phyloP scores from a whole-genome alignment of 2,329 filamentous ascomycete genomes.

The Raffaelea ambrosiae region DNA sequence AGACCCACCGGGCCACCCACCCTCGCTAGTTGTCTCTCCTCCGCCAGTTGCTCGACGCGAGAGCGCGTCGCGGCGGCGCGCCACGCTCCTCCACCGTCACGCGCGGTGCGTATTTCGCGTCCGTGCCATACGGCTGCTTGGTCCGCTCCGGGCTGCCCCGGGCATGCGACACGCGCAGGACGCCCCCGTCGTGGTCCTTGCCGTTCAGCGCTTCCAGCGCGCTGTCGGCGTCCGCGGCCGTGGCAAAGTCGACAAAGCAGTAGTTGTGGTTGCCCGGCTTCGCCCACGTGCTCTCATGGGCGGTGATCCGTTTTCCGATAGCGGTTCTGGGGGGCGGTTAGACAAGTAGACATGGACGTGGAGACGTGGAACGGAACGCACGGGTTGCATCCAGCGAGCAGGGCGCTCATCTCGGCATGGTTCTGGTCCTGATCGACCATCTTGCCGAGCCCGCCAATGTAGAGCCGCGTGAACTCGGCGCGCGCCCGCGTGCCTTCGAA shows the following conservation, averaged over 20 bases:
- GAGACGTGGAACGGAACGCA: conserved; percentile 20
- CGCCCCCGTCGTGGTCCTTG: conserved; percentile 2
- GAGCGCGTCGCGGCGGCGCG: not conserved
- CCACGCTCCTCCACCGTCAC: not conserved
- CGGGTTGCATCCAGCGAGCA: conserved; percentile 39
- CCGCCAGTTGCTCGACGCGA: conserved; percentile 6
- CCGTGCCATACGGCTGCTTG: too few relatives aligned
- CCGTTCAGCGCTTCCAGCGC: conserved; percentile 38
- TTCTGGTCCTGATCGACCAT: conserved; percentile 40
- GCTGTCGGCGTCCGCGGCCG: conserved; percentile 37
- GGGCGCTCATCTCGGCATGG: conserved; percentile 32
- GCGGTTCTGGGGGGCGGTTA: too few relatives aligned
- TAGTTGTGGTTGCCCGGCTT: conserved; percentile 51
- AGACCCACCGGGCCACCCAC: too few relatives aligned
- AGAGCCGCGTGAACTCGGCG: conserved; percentile 29
- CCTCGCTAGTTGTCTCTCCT: conserved; percentile 6
- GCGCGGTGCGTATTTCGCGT: too few relatives aligned
- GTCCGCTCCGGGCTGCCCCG: not conserved
- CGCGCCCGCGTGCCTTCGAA: conserved; percentile 16
- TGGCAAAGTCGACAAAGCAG: conserved; percentile 57
- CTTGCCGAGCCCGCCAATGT: conserved; percentile 40
- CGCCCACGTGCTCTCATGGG: conserved; percentile 42
- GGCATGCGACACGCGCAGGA: conserved; percentile 6
- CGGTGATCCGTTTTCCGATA: conserved; percentile 47
- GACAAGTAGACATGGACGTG: too few relatives aligned